Evolutionary conservation across 2,329 filamentous ascomycete genomes (phyloP).

Genomic region (Stagonosporopsis chrysanthemi): DNA sequence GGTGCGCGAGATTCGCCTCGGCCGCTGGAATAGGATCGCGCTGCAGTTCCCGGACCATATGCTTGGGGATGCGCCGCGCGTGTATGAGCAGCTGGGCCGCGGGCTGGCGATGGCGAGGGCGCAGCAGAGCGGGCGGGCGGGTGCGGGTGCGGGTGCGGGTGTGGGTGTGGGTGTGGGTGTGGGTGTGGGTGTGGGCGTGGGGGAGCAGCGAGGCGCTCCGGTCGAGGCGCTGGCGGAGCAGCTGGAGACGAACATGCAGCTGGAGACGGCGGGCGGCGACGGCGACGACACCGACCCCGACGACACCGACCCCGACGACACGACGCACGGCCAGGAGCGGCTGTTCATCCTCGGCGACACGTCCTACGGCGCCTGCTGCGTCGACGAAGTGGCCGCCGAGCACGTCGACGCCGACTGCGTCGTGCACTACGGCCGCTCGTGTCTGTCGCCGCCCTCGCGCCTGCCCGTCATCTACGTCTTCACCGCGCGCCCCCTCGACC

Average conservation of each 20-base stretch:
- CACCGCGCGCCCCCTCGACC: slow-evolving; percentile 74
- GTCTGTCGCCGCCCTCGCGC: slow-evolving; percentile 86
- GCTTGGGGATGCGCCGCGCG: slow-evolving; percentile 82
- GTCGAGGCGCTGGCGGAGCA: slow-evolving; percentile 29
- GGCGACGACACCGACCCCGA: too few species aligned
- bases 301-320: too few species aligned
- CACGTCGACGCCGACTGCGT: slow-evolving; percentile 90
- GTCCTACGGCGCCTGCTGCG: slow-evolving; percentile 95
- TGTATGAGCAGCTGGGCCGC: slow-evolving; percentile 71
- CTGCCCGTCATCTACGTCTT: slow-evolving; percentile 92
- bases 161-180: slow-evolving; percentile 5
- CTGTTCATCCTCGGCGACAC: slow-evolving; percentile 93
- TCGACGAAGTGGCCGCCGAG: slow-evolving; percentile 95
- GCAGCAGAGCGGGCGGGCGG: background rate
- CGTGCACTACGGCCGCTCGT: slow-evolving; percentile 92
- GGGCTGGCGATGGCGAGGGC: slow-evolving; percentile 53
- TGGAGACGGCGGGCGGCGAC: too few species aligned
- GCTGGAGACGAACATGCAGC: slow-evolving; percentile 24
- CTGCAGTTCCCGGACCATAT: slow-evolving; percentile 97
- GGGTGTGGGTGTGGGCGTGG: background rate
- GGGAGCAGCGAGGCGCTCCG: background rate
- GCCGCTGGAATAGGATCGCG: slow-evolving; percentile 77
- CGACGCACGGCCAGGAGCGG: slow-evolving; percentile 48
- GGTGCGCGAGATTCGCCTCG: slow-evolving; percentile 74
- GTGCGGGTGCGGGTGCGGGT: too few species aligned